These are phyloP conservation scores for Sclerotinia minor DNA, from an alignment of 2,329 filamentous ascomycete species.

Conservation along the genomic window DNA sequence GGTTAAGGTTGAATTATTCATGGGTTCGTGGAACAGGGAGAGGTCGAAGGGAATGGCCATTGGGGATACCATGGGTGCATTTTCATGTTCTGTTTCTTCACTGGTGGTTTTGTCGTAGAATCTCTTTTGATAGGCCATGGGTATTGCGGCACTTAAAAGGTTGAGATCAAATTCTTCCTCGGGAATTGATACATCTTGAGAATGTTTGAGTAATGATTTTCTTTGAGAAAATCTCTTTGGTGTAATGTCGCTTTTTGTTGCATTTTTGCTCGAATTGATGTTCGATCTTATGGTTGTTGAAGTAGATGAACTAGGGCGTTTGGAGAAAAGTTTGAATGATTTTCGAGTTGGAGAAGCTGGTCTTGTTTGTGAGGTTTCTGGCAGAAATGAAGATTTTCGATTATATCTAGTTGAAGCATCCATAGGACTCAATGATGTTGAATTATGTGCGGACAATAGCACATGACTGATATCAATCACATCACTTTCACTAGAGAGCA, in stretches of 20 bases:
- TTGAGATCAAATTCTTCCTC: slow-evolving; percentile 40
- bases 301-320: slow-evolving; percentile 1
- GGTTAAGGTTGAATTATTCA: slow-evolving; percentile 25
- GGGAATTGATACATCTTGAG: slow-evolving; percentile 34
- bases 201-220: slow-evolving; percentile 31
- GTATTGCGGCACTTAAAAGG: slow-evolving; percentile 35
- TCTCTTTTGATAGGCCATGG: slow-evolving; percentile 33
- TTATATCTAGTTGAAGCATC: slow-evolving; percentile 16
- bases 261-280: slow-evolving; percentile 1
- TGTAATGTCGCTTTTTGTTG: neutral
- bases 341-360: slow-evolving; percentile 27
- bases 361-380: slow-evolving; percentile 32
- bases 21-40: slow-evolving; percentile 37
- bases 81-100: slow-evolving; percentile 32
- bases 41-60: slow-evolving; percentile 33
- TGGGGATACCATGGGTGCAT: slow-evolving; percentile 27
- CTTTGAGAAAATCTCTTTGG: slow-evolving; percentile 29
- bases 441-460: slow-evolving; percentile 26
- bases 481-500: slow-evolving; percentile 25
- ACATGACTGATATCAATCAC: slow-evolving; percentile 37
- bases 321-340: slow-evolving; percentile 3
- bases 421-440: slow-evolving; percentile 12
- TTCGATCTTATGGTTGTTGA: slow-evolving; percentile 5
- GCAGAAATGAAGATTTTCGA: slow-evolving; percentile 27
- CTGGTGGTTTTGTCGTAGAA: slow-evolving; percentile 31